Evolutionary conservation across 768 basidiomycete species (phyloP), one percentile per base, ranked within the genome.

Genomic region (Rhizopogon sp.): DNA sequence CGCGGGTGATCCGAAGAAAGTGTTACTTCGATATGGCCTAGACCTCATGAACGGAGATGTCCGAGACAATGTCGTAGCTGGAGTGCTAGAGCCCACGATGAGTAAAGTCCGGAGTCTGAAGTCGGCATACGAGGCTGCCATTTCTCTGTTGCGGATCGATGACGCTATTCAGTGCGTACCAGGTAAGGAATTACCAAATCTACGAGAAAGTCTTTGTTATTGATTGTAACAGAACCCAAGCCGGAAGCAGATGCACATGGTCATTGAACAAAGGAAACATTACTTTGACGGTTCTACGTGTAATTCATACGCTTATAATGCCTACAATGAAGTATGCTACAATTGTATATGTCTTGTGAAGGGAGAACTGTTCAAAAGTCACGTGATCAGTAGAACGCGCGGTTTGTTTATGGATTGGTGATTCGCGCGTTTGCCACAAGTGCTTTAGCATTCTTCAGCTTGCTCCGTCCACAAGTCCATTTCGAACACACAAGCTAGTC

Each of bases 61-160:
- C 45, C 81, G 94, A 51, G 97, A 99, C 74, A 99, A 99, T 66
- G 85, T 97, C 42, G 76, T 82, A 44, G 93, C 94, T 16, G 97
- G 97, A 20, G 84, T 99, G 31, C 76, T 99, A 44, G 97, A 98
- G 73, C 97, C 97, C 4, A 98, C 94, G 8, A 83, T 99, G 75
- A 90, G 90, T 77, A 98, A 99, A 74, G 90, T 98, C 61, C 92
- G 90, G 75, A 95, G 92, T 67, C 73, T 99, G 70, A 99, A 99
- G 78, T 93, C 90, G 35, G 97, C 97, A 35, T 91, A 95, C 60
- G 95, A 98, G 70, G 95, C 96, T 31, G 93, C 95, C 4, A 94
- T 97, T 40, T 93, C 93, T 55, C 75, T 98, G 57, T 75, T 99
- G 69, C 83, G 97, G 57, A 98, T 98, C 63, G 95, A 98, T 69